phyloP scores from a whole-genome alignment of 768 basidiomycete genomes.

The Auricularia sp. region DNA sequence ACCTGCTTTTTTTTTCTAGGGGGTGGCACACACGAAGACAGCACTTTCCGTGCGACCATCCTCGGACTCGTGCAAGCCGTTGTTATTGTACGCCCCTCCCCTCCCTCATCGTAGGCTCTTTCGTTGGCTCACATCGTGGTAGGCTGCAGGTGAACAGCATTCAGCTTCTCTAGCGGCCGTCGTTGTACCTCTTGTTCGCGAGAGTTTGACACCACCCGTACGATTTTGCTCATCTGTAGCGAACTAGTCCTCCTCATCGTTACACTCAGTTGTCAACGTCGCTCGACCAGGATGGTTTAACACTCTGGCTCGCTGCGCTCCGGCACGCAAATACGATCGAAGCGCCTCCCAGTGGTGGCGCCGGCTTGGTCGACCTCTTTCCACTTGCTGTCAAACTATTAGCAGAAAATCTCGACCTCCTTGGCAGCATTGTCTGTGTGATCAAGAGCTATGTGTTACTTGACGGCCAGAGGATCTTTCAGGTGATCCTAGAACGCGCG shows the following conservation, averaged over 20 bases:
- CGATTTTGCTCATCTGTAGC: constrained; percentile 16
- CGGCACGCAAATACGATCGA: constrained; percentile 51
- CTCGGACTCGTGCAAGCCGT: constrained; percentile 62
- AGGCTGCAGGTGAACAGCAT: constrained; percentile 55
- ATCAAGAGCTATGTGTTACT: constrained; percentile 74
- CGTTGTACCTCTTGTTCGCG: constrained; percentile 54
- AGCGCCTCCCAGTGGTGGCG: constrained; percentile 31
- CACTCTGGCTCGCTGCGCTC: constrained; percentile 64
- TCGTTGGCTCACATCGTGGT: background rate
- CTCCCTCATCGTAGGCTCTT: background rate
- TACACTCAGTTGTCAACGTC: constrained; percentile 25
- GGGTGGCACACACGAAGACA: constrained; percentile 57
- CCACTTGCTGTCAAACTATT: constrained; percentile 54
- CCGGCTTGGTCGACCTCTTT: constrained; percentile 53
- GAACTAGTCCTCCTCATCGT: constrained; percentile 10
- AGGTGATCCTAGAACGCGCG: constrained; percentile 33
- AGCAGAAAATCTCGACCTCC: constrained; percentile 58
- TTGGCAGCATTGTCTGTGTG: constrained; percentile 57
- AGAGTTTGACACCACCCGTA: constrained; percentile 52
- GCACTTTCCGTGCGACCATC: constrained; percentile 60
- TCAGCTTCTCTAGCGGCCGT: constrained; percentile 46
- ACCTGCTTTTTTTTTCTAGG: constrained; percentile 32
- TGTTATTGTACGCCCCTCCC: constrained; percentile 40
- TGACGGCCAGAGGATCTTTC: constrained; percentile 49
- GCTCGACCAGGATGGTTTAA: constrained; percentile 70